A percentile compares a stretch with the other conserved stretches of the same genome.
Evolutionary conservation across 169 alveolate species (phyloP).

Genomic region (Neospora caninum): DNA sequence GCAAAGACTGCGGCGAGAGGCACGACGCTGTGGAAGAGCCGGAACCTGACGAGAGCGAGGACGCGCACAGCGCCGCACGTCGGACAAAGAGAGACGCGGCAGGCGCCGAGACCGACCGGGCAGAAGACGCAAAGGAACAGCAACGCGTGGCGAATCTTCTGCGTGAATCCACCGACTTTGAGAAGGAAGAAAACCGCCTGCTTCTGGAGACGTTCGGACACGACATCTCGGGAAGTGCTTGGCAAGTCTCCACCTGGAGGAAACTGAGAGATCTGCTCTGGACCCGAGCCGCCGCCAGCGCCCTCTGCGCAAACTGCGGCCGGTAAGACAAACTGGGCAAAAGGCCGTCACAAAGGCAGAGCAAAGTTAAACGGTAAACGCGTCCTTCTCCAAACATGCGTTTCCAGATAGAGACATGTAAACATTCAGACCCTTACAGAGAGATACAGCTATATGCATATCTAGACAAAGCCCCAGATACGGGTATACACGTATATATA

Average conservation of each 20-base stretch:
- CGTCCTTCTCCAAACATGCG: no score
- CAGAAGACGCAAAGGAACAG: not conserved
- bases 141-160: not conserved
- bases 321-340: no score
- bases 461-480: not conserved
- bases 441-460: no score
- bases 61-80: not conserved
- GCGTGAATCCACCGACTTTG: not conserved
- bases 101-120: not conserved
- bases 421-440: no score
- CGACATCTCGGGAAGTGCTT: constrained; percentile 36
- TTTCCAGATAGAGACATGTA: no score
- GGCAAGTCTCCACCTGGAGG: constrained; percentile 64
- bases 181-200: not conserved
- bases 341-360: no score
- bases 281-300: constrained; percentile 4
- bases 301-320: constrained; percentile 24
- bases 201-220: constrained; percentile 28
- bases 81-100: not conserved
- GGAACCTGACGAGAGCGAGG: not conserved
- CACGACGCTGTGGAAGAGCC: not conserved
- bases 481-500: not conserved
- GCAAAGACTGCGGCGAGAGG: not conserved
- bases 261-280: constrained; percentile 5
- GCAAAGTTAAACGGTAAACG: no score